Conservation (phyloP, 176 grass and related monocot genomes). For the Alloteropsis semialata region DNA sequence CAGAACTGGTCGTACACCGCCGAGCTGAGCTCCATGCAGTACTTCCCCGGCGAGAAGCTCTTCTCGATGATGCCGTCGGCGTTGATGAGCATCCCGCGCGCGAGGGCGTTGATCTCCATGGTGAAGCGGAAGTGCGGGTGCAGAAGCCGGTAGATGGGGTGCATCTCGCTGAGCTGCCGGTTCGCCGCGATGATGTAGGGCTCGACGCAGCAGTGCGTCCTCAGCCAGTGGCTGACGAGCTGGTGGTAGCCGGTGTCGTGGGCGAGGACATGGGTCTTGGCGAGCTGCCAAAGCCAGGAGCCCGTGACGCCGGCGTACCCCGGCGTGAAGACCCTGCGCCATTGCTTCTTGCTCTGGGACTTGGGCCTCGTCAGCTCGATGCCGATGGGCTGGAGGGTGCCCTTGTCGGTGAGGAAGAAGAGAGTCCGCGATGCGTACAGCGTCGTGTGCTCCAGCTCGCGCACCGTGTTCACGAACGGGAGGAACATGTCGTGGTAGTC, state of each 20-base stretch:
- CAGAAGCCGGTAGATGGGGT: slow-evolving; percentile 62
- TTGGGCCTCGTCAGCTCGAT: slow-evolving; percentile 62
- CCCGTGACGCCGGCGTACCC: slow-evolving; percentile 15
- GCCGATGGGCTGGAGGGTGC: slow-evolving; percentile 55
- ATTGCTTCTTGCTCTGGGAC: slow-evolving; percentile 10
- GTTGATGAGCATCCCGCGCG: slow-evolving; percentile 36
- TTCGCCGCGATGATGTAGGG: slow-evolving; percentile 80
- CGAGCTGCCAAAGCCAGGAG: slow-evolving; percentile 73
- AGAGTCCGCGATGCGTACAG: slow-evolving; percentile 65
- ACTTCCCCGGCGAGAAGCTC: slow-evolving; percentile 42
- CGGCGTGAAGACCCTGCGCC: slow-evolving; percentile 53
- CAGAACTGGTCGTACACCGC: slow-evolving; percentile 43
- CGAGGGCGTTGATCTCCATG: slow-evolving; percentile 73
- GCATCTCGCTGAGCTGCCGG: slow-evolving; percentile 64
- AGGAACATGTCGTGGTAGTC: slow-evolving; percentile 77
- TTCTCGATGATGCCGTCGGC: slow-evolving; percentile 52
- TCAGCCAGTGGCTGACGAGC: slow-evolving; percentile 65
- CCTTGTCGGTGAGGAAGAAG: slow-evolving; percentile 46
- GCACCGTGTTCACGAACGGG: slow-evolving; percentile 57
- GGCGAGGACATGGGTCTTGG: slow-evolving; percentile 60
- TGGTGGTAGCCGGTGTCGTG: slow-evolving; percentile 68
- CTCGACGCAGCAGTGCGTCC: slow-evolving; percentile 71
- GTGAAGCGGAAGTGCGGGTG: slow-evolving; percentile 78
- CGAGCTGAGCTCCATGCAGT: slow-evolving; percentile 55
- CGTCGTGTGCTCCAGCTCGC: slow-evolving; percentile 37